These are phyloP conservation scores for Eimeria brunetti DNA, from an alignment of 169 alveolate species.

Conservation along the genomic window DNA sequence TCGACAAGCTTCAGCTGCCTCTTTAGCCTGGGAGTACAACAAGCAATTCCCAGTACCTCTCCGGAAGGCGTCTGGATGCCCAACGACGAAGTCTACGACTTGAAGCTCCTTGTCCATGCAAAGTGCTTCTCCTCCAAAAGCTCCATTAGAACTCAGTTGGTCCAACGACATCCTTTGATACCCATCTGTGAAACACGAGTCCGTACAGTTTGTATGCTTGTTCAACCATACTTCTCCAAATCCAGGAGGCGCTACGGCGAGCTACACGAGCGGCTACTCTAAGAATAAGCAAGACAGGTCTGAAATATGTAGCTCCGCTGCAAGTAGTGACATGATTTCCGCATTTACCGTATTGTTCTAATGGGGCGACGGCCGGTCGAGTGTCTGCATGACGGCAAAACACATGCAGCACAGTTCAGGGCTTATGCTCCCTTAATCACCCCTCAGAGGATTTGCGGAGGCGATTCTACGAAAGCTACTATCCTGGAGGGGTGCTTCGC, in stretches of 20 bases:
- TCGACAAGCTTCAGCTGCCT: conserved; percentile 30
- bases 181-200: conserved; percentile 7
- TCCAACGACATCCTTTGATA: conserved; percentile 16
- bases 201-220: background rate
- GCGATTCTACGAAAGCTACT: no score
- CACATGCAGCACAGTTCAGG: background rate
- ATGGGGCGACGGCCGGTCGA: conserved; percentile 34
- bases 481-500: background rate
- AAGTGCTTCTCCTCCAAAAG: conserved; percentile 51
- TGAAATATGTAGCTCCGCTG: background rate
- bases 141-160: conserved; percentile 1
- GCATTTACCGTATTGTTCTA: conserved; percentile 35
- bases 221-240: background rate
- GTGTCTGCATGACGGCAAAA: conserved; percentile 14
- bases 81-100: conserved; percentile 42
- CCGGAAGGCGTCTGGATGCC: conserved; percentile 32
- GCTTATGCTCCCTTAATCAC: background rate
- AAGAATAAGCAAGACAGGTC: background rate
- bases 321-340: background rate
- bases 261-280: background rate
- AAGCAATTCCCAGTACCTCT: conserved; percentile 15
- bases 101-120: conserved; percentile 44
- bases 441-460: background rate
- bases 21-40: conserved; percentile 43
- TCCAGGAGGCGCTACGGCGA: background rate